Evolutionary conservation across 2,329 filamentous ascomycete genomes (phyloP), one percentile per base, ranked within the genome.

Genomic region (Botrytis fabae): DNA sequence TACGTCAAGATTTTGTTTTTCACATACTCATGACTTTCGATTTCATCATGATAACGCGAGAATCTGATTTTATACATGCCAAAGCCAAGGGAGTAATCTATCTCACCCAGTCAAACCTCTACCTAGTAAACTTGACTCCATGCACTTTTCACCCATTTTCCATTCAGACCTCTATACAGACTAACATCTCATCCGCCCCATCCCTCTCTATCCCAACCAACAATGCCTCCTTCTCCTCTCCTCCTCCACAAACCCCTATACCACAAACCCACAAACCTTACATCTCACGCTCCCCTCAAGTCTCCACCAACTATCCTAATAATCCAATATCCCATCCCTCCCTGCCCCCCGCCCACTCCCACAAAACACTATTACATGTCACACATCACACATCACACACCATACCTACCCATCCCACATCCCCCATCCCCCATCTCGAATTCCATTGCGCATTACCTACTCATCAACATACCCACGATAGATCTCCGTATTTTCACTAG

Each of bases 201-300:
- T 40, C 38, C 38, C n/a, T n/a, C 16, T 22, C 16, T 9, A 28
- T 5, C 60, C 4, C 18, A 44, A 22, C 18, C 40, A 44, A 28
- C 28, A 22, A 32, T 10, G 16, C 20, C 22, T 25, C 32, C 22
- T 38, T 6, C 32, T 28, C 20, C 46, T 25, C 32, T 4, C 38
- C 16, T 16, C 14, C 10, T 1, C 2, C 25, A 25, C 2, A 4
- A n/a, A 42, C 8, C 16, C 4, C n/a, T 63, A 20, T 20, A 9
- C 46, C 42, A 18, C n/a, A 71, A 2, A 77, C 57, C 71, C 76
- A 63, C 9, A 28, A 22, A 32, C n/a, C 25, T 20, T 25, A 42
- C 16, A 62, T n/a, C 10, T n/a, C 22, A 10, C 20, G 35, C 14
- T 18, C 35, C n/a, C 28, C 35, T 38, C 35, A 8, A 38, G 5